Evolutionary conservation across 345 rosid species (phyloP), one percentile per base, ranked within the genome.

Genomic region (Streptanthus diversifolius): DNA sequence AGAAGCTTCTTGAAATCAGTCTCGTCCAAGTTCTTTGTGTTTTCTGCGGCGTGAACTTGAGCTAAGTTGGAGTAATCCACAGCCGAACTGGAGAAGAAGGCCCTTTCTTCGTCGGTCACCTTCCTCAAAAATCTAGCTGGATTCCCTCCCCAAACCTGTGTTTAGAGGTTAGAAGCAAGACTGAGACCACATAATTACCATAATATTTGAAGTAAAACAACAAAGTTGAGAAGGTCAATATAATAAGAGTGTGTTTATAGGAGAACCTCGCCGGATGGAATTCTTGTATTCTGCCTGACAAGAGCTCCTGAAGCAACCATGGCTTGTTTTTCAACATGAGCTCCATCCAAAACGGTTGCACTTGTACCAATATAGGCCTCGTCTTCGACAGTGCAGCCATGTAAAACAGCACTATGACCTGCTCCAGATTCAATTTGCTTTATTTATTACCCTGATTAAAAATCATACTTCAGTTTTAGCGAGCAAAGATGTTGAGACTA

Each of bases 261-360:
- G 56, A 48, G 56, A 48, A 90, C 98, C 98, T 92, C 96, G 70
- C 95, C 95, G 32, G 86, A 76, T 11, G 96, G 98, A 55, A 92
- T 88, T 84, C 66, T 86, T 43, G 96, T 84, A 68, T 90, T 88
- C 80, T 92, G 98, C 72, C 95, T 81, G 39, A 92, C 98, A 72
- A 92, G 96, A 74, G 98, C 88, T 48, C 98, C 98, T 3, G 98
- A 89, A 80, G 93, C 90, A 81, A 92, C 89, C 88, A 92, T 88
- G 68, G 85, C 90, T 81, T 92, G 82, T 81, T 92, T 92, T 83
- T 90, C 93, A 70, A 92, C 92, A 83, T 82, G 84, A 73, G 81
- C 90, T 52, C 96, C 98, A 79, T 92, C 98, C 59, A 92, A 85
- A 37, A 92, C 76, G 39, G 89, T 85, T 52, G 98, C 92, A 63